Conservation (phyloP, 192 early-diverging fungal species). For the Obelidium mucronatum region DNA sequence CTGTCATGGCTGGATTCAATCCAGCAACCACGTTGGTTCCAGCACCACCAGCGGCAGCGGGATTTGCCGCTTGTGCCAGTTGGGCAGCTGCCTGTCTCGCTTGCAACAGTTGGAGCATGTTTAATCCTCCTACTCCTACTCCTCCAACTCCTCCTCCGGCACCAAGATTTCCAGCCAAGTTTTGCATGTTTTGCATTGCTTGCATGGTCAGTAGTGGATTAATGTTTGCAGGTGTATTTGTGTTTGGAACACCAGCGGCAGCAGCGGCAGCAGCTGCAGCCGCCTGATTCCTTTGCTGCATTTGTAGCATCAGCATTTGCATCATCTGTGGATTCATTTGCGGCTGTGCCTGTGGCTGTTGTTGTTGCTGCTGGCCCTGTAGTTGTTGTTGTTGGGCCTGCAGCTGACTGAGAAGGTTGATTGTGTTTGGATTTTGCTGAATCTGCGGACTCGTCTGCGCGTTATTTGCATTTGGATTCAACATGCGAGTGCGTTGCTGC, state of each 20-base stretch:
- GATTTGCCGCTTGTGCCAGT: background rate
- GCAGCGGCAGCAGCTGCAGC: background rate
- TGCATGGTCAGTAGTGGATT: background rate
- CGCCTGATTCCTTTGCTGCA: background rate
- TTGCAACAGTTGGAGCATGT: background rate
- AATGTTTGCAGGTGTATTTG: background rate
- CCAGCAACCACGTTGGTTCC: background rate
- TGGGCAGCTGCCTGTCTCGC: background rate
- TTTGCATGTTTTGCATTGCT: background rate
- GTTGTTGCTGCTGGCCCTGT: background rate
- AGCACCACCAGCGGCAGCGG: background rate
- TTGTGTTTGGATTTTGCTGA: too few species aligned
- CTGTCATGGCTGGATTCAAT: background rate
- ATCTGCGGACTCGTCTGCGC: too few species aligned
- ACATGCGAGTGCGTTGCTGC: too few species aligned
- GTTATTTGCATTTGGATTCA: too few species aligned
- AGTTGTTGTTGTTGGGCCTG: conserved; percentile 12
- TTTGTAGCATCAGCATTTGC: background rate
- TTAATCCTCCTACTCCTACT: too few species aligned
- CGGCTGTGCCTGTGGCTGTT: background rate
- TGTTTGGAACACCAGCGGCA: background rate
- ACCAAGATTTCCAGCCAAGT: background rate
- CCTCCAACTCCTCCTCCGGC: too few species aligned
- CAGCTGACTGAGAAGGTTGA: background rate
- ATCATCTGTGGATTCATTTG: conserved; percentile 5